phyloP scores from a whole-genome alignment of 306 rosid genomes.

The Cicer yamashitae region DNA sequence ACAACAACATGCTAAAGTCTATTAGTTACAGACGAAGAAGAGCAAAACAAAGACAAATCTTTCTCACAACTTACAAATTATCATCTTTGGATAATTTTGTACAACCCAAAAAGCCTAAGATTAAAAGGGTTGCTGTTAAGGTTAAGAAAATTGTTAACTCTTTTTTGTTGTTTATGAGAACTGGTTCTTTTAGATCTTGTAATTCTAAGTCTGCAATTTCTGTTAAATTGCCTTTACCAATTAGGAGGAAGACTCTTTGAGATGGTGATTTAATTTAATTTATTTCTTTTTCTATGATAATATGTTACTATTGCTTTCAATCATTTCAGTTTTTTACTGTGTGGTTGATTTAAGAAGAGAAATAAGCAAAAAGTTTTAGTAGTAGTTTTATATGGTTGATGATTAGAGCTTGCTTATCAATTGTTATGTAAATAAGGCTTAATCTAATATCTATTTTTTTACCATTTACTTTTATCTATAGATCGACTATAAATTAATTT shows the following conservation, averaged over 20 bases:
- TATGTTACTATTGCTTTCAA: too few relatives aligned
- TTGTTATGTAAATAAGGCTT: too few relatives aligned
- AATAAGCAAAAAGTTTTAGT: too few relatives aligned
- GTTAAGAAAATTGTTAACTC: constrained; percentile 57
- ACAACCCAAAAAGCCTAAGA: constrained; percentile 42
- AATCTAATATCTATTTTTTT: too few relatives aligned
- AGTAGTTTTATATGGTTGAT: too few relatives aligned
- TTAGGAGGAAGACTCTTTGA: constrained; percentile 1
- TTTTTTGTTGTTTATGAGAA: constrained; percentile 47
- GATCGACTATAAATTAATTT: too few relatives aligned
- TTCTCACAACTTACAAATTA: constrained; percentile 62
- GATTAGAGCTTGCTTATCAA: too few relatives aligned
- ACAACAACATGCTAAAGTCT: constrained; percentile 39
- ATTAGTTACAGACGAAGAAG: constrained; percentile 55
- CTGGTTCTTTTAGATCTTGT: constrained; percentile 52
- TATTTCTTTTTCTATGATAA: neutral
- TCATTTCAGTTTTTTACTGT: too few relatives aligned
- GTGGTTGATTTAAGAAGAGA: too few relatives aligned
- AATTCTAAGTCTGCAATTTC: constrained; percentile 47
- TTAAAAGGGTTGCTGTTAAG: constrained; percentile 54
- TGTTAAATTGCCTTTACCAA: constrained; percentile 45
- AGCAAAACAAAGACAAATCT: constrained; percentile 68
- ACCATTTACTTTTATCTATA: too few relatives aligned
- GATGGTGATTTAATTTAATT: too few relatives aligned
- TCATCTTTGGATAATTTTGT: constrained; percentile 43